Evolutionary conservation across 441 rosid genomes (phyloP), one percentile per base, ranked within the genome.

Genomic region (Brassica balearica): DNA sequence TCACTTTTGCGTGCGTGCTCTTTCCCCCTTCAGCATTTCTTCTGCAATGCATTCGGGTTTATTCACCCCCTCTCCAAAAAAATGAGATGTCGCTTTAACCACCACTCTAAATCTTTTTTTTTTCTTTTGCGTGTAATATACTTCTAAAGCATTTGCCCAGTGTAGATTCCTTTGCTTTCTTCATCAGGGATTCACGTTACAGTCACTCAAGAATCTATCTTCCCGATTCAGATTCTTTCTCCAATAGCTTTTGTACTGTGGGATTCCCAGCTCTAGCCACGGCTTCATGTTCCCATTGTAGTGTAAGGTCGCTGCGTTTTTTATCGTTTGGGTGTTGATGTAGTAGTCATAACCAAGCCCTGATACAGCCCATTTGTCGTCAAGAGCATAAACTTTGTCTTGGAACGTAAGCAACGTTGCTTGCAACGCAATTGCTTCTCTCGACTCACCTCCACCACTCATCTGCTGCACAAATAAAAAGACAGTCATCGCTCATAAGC

Each of bases 251-350:
- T 88, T 96, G 82, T 93, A 96, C 76, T 84, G 86, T 2, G 89
- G 90, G 79, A 96, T 93, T 67, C 99, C 99, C 68, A 96, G 80
- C 81, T 96, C 99, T 38, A 93, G 91, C 99, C 99, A 95, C 70
- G 97, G 98, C 85, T 95, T 95, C 97, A 93, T 89, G 83, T 90
- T 88, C 72, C 99, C 99, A 75, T 95, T 95, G 51, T 88, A 95
- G 85, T 95, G 99, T 83, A 95, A 72, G 5, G 89, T 86, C 22
- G 89, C 87, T 73, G 95, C 97, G 69, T 81, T 85, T 82, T 79
- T 83, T 72, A 88, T 85, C 79, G 51, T 76, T 77, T 85, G 63
- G 43, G 36, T 70, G 64, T 80, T 68, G 63, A 92, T 80, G 65
- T 80, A 85, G 82, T 83, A 82, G 75, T 88, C 90, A 83, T 92